These are phyloP conservation scores for Leccinum sublutescens DNA, from an alignment of 768 basidiomycete species.

Conservation along the genomic window DNA sequence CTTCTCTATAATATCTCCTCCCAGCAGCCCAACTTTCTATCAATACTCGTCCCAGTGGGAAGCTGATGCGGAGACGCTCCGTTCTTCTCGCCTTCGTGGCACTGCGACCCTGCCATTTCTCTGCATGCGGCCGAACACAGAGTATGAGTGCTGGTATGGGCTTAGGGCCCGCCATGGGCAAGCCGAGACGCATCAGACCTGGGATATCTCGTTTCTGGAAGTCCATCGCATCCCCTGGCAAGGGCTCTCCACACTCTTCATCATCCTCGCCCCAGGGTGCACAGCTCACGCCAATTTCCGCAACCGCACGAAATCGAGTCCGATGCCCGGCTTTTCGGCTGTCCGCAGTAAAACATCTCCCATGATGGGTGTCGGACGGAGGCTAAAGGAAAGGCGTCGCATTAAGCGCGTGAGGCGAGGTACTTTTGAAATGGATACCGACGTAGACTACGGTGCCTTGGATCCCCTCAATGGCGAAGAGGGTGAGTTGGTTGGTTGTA, in stretches of 20 bases:
- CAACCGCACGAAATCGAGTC: conserved; percentile 25
- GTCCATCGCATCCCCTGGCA: conserved; percentile 32
- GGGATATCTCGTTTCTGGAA: conserved; percentile 36
- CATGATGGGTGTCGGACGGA: conserved; percentile 34
- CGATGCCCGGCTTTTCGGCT: conserved; percentile 36
- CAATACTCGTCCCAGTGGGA: conserved; percentile 32
- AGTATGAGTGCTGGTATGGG: conserved; percentile 25
- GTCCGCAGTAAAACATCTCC: conserved; percentile 41
- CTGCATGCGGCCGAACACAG: conserved; percentile 23
- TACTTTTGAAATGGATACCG: conserved; percentile 20
- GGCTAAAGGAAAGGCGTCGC: conserved; percentile 31
- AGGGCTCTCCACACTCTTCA: conserved; percentile 12
- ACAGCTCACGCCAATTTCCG: conserved; percentile 16
- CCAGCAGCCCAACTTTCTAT: conserved; percentile 34
- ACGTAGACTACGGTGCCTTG: conserved; percentile 54
- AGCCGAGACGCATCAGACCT: conserved; percentile 28
- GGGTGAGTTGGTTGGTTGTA: conserved; percentile 66
- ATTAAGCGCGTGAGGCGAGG: conserved; percentile 37
- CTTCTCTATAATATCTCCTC: conserved; percentile 46
- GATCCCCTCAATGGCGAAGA: conserved; percentile 83
- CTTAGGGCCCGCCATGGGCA: conserved; percentile 19
- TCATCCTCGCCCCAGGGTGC: conserved; percentile 5
- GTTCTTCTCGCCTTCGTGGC: conserved; percentile 21
- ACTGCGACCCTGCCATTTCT: conserved; percentile 30
- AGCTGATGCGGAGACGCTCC: conserved; percentile 14